Evolutionary conservation across 73 alveolate genomes (phyloP).

Genomic region (Breviolum minutum): DNA sequence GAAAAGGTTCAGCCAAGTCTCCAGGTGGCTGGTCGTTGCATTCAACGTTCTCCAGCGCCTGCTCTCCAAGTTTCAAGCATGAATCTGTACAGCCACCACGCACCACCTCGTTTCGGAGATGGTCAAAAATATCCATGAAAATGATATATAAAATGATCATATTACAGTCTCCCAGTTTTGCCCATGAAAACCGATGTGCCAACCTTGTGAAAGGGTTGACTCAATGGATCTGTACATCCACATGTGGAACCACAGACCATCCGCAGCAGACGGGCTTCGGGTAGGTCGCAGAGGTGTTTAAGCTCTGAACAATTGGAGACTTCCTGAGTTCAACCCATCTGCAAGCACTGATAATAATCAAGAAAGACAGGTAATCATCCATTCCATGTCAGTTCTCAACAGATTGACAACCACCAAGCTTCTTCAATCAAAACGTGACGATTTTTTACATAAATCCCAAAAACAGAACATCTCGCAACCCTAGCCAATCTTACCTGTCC

Average conservation of each 20-base stretch:
- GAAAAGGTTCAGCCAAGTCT: too few relatives aligned
- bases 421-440: too few relatives aligned
- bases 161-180: not conserved
- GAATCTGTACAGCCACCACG: conserved; percentile 24
- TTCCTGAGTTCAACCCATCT: too few relatives aligned
- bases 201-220: conserved; percentile 36
- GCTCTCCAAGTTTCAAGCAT: not conserved
- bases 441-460: too few relatives aligned
- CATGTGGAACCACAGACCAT: conserved; percentile 24
- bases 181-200: not conserved
- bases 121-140: too few relatives aligned
- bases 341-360: not conserved
- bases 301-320: not conserved
- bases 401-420: too few relatives aligned
- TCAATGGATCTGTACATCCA: conserved; percentile 18
- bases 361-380: not conserved
- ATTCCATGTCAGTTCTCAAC: not conserved
- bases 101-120: not conserved
- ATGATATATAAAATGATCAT: too few relatives aligned
- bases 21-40: not conserved
- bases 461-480: too few relatives aligned
- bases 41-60: not conserved
- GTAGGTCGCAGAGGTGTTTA: not conserved
- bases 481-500: too few relatives aligned
- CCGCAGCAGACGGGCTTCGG: conserved; percentile 40